Conservation (phyloP, 768 basidiomycete genomes). For the Cyathus striatus region DNA sequence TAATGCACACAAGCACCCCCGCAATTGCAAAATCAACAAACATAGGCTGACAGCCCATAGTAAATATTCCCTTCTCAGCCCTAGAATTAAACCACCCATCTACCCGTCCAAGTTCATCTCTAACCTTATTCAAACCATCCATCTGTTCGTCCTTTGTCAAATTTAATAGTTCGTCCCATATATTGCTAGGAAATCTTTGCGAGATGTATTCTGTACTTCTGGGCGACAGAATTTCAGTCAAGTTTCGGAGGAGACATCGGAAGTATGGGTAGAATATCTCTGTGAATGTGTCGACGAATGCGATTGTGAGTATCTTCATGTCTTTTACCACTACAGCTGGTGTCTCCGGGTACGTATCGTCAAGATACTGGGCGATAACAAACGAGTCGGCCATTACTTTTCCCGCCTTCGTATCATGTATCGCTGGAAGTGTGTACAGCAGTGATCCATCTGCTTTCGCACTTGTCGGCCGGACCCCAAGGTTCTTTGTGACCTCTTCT, state of each 20-base stretch:
- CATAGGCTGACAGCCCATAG: constrained; percentile 9
- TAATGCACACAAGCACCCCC: constrained; percentile 13
- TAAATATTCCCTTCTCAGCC: constrained; percentile 2
- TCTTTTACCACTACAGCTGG: constrained; percentile 1
- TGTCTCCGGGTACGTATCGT: constrained; percentile 5
- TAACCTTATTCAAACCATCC: background rate
- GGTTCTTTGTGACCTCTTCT: constrained; percentile 1
- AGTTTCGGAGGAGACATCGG: background rate
- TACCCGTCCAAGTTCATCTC: background rate
- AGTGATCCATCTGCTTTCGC: constrained; percentile 3
- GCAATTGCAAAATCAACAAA: constrained; percentile 21
- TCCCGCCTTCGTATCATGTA: constrained; percentile 6
- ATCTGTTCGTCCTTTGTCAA: background rate
- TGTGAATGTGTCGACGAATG: constrained; percentile 1
- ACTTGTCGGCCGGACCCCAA: constrained; percentile 2
- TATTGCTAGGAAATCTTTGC: no score
- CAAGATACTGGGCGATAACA: constrained; percentile 8
- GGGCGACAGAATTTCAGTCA: background rate
- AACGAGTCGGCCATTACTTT: constrained; percentile 7
- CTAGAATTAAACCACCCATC: constrained; percentile 2
- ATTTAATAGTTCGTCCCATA: no score
- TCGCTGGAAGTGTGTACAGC: no score
- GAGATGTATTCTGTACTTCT: no score
- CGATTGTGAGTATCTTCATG: constrained; percentile 2
- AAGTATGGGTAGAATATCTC: background rate